Evolutionary conservation across 495 filamentous ascomycete genomes (phyloP).

Genomic region (Cudoniella acicularis): DNA sequence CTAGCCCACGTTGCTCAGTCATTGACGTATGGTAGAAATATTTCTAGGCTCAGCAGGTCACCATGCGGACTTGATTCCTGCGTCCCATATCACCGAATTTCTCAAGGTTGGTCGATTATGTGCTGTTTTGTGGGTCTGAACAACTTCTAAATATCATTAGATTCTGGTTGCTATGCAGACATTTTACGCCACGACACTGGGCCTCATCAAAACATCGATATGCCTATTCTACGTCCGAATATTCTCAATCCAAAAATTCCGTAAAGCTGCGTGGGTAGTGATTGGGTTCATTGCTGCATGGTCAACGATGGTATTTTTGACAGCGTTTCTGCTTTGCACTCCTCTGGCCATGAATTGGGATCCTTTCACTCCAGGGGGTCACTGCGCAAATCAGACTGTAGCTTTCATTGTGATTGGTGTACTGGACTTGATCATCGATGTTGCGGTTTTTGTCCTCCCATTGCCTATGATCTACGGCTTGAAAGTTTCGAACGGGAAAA

Average conservation of each 20-base stretch:
- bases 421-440: neutral
- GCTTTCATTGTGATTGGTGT: neutral
- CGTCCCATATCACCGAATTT: neutral
- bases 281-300: neutral
- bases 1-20: neutral
- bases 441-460: neutral
- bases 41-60: neutral
- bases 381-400: neutral
- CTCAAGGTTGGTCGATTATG: neutral
- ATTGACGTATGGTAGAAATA: neutral
- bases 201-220: neutral
- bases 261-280: neutral
- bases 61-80: neutral
- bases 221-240: neutral
- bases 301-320: neutral
- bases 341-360: neutral
- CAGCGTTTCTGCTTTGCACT: neutral
- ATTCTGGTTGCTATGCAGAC: neutral
- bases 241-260: neutral
- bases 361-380: neutral
- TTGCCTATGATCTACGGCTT: neutral
- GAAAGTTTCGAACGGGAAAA: neutral
- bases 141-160: neutral
- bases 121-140: neutral
- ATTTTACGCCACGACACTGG: neutral